A percentile compares a stretch with the other conserved stretches of the same genome.
Evolutionary conservation across 1,284 basidiomycete genomes (phyloP).

Genomic region (Cerioporus squamosus): DNA sequence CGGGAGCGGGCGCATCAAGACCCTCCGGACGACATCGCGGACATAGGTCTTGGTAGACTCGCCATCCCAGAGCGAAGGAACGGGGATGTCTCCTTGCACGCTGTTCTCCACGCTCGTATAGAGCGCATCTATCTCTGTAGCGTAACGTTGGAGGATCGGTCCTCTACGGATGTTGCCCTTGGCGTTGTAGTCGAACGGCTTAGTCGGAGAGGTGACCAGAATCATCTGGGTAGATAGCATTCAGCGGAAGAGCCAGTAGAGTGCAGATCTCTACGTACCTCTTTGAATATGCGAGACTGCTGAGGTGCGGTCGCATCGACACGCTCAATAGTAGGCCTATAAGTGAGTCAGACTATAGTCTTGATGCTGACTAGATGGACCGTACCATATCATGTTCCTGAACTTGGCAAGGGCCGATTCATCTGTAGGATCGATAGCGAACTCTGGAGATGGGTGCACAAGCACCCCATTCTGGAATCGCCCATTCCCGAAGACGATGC

Average conservation of each 20-base stretch:
- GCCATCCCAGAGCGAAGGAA: conserved; percentile 35
- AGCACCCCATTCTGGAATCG: conserved; percentile 41
- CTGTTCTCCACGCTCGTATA: conserved; percentile 29
- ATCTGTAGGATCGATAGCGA: too few species aligned
- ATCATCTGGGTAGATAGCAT: conserved; percentile 31
- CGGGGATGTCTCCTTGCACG: conserved; percentile 20
- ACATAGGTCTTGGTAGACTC: conserved; percentile 31
- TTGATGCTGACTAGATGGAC: too few species aligned
- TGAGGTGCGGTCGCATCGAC: conserved; percentile 38
- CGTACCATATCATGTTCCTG: conserved; percentile 39
- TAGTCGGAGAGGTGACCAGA: conserved; percentile 30
- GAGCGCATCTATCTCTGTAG: conserved; percentile 32
- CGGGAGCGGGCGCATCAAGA: conserved; percentile 26
- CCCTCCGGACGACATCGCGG: conserved; percentile 29
- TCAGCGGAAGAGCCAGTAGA: background rate
- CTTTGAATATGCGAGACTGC: conserved; percentile 42
- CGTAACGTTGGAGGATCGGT: conserved; percentile 30
- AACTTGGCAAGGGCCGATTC: too few species aligned
- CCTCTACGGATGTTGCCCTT: conserved; percentile 33
- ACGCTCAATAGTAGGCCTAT: conserved; percentile 37
- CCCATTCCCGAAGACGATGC: conserved; percentile 45
- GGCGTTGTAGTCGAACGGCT: conserved; percentile 36
- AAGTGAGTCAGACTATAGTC: background rate
- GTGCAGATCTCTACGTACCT: conserved; percentile 27
- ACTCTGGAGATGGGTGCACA: conserved; percentile 35